Conservation (phyloP, 2,329 filamentous ascomycete species). For the Aspergillus hortae region DNA sequence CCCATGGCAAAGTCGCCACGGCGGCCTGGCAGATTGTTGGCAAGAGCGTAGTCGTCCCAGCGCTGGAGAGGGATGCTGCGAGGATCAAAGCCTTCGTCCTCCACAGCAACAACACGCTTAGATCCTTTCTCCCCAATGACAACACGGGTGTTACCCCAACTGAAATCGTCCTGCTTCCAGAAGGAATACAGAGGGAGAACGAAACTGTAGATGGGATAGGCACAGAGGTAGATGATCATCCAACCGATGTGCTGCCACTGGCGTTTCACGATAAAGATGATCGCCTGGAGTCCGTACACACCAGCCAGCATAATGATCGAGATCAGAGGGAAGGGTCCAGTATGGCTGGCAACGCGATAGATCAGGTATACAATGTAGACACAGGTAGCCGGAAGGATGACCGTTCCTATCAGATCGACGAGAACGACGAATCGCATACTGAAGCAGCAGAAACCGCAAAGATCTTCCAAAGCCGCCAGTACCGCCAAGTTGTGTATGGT, state of each 20-base stretch:
- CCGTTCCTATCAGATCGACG: conserved; percentile 86
- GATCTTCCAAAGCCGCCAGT: conserved; percentile 81
- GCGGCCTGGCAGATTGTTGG: conserved; percentile 86
- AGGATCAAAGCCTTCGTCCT: conserved; percentile 83
- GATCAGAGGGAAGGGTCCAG: conserved; percentile 76
- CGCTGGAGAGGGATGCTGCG: conserved; percentile 88
- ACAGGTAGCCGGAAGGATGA: conserved; percentile 86
- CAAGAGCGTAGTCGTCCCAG: conserved; percentile 91
- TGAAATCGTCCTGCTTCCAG: conserved; percentile 99
- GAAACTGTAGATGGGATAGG: conserved; percentile 91
- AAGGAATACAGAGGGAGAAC: conserved; percentile 93
- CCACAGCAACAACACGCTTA: conserved; percentile 83
- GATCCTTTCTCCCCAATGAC: conserved; percentile 91
- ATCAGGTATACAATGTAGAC: conserved; percentile 85
- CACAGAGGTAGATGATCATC: conserved; percentile 99
- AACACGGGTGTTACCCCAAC: conserved; percentile 97
- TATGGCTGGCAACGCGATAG: conserved; percentile 66
- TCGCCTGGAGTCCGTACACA: conserved; percentile 90
- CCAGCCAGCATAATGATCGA: conserved; percentile 85
- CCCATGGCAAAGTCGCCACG: conserved; percentile 66
- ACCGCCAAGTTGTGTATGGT: conserved; percentile 96
- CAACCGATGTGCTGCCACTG: conserved; percentile 98
- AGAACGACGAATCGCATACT: conserved; percentile 97
- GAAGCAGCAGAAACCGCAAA: conserved; percentile 99
- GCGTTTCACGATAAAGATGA: conserved; percentile 94